phyloP scores from a whole-genome alignment of 352 stramenopile species.

The Globisporangium iwayamae region DNA sequence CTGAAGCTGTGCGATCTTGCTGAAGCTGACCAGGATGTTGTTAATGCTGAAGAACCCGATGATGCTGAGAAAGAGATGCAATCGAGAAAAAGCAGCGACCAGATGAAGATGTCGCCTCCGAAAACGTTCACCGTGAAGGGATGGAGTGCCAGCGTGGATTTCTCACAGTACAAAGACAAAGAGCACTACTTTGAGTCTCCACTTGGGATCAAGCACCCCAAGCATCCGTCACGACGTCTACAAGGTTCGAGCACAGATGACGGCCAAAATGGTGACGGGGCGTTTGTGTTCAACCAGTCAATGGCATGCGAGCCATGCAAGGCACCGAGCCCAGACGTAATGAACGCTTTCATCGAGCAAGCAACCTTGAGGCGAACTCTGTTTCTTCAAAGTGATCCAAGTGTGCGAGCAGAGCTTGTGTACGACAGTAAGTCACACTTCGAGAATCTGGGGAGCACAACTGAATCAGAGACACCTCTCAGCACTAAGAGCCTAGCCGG shows the following conservation, averaged over 20 bases:
- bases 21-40: neutral
- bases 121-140: slow-evolving; percentile 12
- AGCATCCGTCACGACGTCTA: slow-evolving; percentile 22
- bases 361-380: slow-evolving; percentile 13
- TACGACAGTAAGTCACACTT: slow-evolving; percentile 41
- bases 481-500: slow-evolving; percentile 2
- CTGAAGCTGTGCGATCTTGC: slow-evolving; percentile 8
- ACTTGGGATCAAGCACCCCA: slow-evolving; percentile 16
- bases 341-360: slow-evolving; percentile 28
- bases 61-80: neutral
- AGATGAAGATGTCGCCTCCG: neutral
- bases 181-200: slow-evolving; percentile 17
- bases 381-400: slow-evolving; percentile 41
- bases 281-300: slow-evolving; percentile 14
- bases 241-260: neutral
- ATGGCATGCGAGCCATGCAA: slow-evolving; percentile 20
- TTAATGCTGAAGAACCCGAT: neutral
- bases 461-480: neutral
- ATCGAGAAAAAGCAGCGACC: neutral
- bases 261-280: neutral
- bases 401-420: slow-evolving; percentile 38
- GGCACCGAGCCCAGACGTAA: slow-evolving; percentile 8
- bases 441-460: slow-evolving; percentile 7
- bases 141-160: slow-evolving; percentile 2
- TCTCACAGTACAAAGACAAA: slow-evolving; percentile 12